phyloP scores from a whole-genome alignment of 352 stramenopile genomes.

The Globisporangium solare region DNA sequence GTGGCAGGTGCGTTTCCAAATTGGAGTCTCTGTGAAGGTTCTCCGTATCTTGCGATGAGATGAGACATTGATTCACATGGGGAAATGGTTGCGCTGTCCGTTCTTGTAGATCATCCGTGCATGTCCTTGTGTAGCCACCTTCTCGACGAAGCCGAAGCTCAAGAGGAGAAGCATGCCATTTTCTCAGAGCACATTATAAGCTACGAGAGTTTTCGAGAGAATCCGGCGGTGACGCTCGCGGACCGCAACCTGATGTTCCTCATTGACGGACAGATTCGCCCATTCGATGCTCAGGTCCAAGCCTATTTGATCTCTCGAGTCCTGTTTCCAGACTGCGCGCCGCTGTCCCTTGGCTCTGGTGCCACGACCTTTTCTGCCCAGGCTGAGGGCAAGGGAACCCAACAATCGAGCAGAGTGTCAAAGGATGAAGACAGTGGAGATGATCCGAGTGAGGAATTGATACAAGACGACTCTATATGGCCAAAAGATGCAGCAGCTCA shows the following conservation, averaged over 20 bases:
- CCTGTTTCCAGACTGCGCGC: conserved; percentile 58
- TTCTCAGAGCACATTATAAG: conserved; percentile 68
- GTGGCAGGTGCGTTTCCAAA: conserved; percentile 2
- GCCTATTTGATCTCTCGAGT: conserved; percentile 58
- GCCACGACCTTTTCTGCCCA: background rate
- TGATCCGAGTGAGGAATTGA: too few relatives aligned
- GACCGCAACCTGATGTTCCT: conserved; percentile 59
- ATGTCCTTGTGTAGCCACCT: conserved; percentile 78
- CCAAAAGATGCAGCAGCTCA: too few relatives aligned
- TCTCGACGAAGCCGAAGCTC: conserved; percentile 29
- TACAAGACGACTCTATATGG: too few relatives aligned
- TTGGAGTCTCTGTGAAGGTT: too few relatives aligned
- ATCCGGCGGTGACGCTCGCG: conserved; percentile 34
- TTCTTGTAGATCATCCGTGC: conserved; percentile 33
- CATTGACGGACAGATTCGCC: conserved; percentile 51
- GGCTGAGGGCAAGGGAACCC: conserved; percentile 2
- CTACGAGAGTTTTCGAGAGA: conserved; percentile 53
- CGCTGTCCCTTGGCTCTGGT: conserved; percentile 22
- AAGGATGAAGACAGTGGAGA: too few relatives aligned
- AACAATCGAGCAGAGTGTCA: background rate
- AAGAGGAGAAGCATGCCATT: conserved; percentile 44
- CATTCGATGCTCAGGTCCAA: conserved; percentile 56
- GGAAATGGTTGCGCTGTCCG: too few relatives aligned
- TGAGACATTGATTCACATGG: background rate
- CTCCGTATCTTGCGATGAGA: background rate